Evolutionary conservation across 345 rosid species (phyloP).

Genomic region (Eucalyptus tenuipes): DNA sequence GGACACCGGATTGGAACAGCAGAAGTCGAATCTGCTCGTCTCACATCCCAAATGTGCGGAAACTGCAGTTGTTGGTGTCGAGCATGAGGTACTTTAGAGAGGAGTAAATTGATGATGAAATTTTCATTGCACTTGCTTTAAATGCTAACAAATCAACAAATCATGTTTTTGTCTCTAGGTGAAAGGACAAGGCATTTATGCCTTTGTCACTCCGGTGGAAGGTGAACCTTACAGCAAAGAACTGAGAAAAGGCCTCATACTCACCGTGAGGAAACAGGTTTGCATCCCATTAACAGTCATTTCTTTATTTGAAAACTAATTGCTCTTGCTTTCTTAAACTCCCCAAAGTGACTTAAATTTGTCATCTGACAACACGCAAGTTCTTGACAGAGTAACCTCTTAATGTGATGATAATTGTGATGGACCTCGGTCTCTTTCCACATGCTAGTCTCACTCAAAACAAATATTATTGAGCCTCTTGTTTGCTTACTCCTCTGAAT

Average conservation of each 20-base stretch:
- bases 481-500: neutral
- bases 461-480: neutral
- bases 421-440: neutral
- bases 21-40: slow-evolving; percentile 97
- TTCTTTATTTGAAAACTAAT: neutral
- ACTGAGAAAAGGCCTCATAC: slow-evolving; percentile 59
- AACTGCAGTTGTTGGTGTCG: slow-evolving; percentile 93
- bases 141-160: neutral
- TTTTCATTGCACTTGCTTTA: neutral
- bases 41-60: slow-evolving; percentile 95
- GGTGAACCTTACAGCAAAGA: slow-evolving; percentile 80
- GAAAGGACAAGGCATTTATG: slow-evolving; percentile 94
- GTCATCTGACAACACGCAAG: neutral
- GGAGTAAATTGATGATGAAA: neutral
- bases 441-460: neutral
- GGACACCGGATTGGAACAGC: slow-evolving; percentile 99
- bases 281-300: neutral
- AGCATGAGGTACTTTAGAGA: slow-evolving; percentile 65
- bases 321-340: neutral
- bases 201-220: slow-evolving; percentile 76
- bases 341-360: neutral
- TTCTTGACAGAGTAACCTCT: neutral
- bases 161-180: slow-evolving; percentile 24
- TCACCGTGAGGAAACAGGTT: slow-evolving; percentile 82
- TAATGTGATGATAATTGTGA: neutral